phyloP scores from a whole-genome alignment of 257 asterid genomes.

The Eucommia ulmoides region DNA sequence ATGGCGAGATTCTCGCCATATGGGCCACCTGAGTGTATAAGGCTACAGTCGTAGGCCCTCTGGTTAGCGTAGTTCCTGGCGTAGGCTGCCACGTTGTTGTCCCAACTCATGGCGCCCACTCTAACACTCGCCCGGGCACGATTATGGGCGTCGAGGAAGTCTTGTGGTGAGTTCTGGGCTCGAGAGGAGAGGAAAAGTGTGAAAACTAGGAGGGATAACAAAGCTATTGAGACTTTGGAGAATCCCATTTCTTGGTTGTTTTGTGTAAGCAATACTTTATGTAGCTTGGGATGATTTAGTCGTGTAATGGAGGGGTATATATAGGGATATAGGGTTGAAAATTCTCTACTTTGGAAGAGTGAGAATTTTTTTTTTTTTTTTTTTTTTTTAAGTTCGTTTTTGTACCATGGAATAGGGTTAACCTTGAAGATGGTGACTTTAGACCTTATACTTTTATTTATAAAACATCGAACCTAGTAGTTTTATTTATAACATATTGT shows the following conservation, averaged over 20 bases:
- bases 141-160: conserved; percentile 3
- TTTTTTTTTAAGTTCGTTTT: no score
- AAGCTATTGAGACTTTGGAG: not conserved
- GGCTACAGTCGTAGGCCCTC: conserved; percentile 2
- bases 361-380: no score
- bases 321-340: not conserved
- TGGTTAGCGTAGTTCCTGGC: conserved; percentile 8
- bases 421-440: no score
- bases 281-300: not conserved
- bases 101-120: conserved; percentile 6
- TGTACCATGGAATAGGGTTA: no score
- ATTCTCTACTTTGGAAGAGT: not conserved
- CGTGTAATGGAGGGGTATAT: not conserved
- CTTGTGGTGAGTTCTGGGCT: conserved; percentile 11
- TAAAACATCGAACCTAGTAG: no score
- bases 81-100: conserved; percentile 7
- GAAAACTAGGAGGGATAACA: not conserved
- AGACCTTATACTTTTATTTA: no score
- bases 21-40: conserved; percentile 5
- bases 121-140: conserved; percentile 7
- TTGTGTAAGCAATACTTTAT: not conserved
- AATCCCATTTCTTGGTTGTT: not conserved
- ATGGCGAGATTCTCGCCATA: conserved; percentile 4
- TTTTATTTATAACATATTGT: no score
- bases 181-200: not conserved